Evolutionary conservation across 352 stramenopile genomes (phyloP), one percentile per base, ranked within the genome.

Genomic region (Phytophthora vignae): DNA sequence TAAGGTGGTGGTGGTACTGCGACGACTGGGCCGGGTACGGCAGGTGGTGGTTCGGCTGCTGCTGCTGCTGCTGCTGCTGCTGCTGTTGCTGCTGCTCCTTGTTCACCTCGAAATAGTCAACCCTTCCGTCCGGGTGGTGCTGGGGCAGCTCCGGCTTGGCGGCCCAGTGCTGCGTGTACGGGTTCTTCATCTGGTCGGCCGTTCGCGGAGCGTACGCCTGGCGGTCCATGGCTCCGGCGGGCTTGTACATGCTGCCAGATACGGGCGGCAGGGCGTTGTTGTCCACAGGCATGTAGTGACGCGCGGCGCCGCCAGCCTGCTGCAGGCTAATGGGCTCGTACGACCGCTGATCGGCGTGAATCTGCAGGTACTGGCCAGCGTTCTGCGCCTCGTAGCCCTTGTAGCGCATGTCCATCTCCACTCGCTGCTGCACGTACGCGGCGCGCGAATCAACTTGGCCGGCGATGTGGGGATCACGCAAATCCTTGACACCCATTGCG

Each of bases 391-490:
- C 85, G 71, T 94, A 93, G 21, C 63, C 66, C 80, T 94, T 94
- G 77, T 91, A 94, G 21, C 84, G 86, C 79, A 90, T 84, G 60
- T 93, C 86, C 81, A 93, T 81, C 22, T 92, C 84, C 6, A 83
- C 71, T 10, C 82, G 84, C 64, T 83, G 80, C 56, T 83, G 76
- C 31, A 80, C 75, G 15, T 83, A 79, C 8, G 73, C 71, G 55
- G 79, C 69, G 50, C 82, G 83, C 69, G 59, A 44, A 11, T 87
- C 79, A 21, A 72, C 55, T 29, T 75, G 63, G 15, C 73, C 65
- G 14, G 50, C 55, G 31, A 71, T 25, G n/a, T 78, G 81, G 44
- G 78, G 31, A 25, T 80, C 76, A 4, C 68, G 69, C 53, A 78
- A 64, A 40, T 91, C 83, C 71, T 92, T 92, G 9, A 79, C 64